These are phyloP conservation scores for Hanseniaspora singularis DNA, from an alignment of 805 yeast genomes.

Conservation along the genomic window DNA sequence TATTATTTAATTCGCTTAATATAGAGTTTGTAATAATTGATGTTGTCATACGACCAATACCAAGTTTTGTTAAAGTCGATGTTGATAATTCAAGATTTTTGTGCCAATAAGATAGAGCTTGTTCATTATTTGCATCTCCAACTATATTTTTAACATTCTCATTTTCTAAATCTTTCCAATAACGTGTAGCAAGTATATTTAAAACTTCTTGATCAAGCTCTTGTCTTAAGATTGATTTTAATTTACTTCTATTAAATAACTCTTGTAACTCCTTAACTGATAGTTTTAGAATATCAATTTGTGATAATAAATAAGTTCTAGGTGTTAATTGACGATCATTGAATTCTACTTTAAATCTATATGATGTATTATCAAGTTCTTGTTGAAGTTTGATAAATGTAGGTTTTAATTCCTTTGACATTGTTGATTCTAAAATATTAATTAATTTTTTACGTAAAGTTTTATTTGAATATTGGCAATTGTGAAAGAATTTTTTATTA, in stretches of 20 bases:
- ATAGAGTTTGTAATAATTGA: slow-evolving; percentile 70
- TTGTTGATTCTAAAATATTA: slow-evolving; percentile 75
- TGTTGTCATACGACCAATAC: slow-evolving; percentile 86
- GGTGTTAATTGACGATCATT: slow-evolving; percentile 91
- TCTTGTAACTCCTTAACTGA: slow-evolving; percentile 79
- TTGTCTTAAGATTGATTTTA: slow-evolving; percentile 63
- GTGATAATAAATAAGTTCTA: slow-evolving; percentile 83
- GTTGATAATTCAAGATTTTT: slow-evolving; percentile 74
- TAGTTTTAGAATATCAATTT: slow-evolving; percentile 73
- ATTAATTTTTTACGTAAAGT: slow-evolving; percentile 67
- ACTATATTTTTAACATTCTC: slow-evolving; percentile 17
- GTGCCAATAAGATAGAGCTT: slow-evolving; percentile 56
- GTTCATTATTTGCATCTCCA: slow-evolving; percentile 27
- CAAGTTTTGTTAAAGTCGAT: slow-evolving; percentile 76
- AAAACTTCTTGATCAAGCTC: slow-evolving; percentile 82
- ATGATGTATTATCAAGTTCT: slow-evolving; percentile 86
- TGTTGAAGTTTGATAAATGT: slow-evolving; percentile 74
- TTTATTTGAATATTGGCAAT: slow-evolving; percentile 66
- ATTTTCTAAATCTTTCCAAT: slow-evolving; percentile 63
- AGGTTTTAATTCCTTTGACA: slow-evolving; percentile 81
- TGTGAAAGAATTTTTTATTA: slow-evolving; percentile 45
- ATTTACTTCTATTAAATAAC: slow-evolving; percentile 69
- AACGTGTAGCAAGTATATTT: slow-evolving; percentile 75
- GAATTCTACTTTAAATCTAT: slow-evolving; percentile 89
- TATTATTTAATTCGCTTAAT: slow-evolving; percentile 59